Conservation (phyloP, 2,329 filamentous ascomycete genomes). For the Ophiostoma pallidulum region DNA sequence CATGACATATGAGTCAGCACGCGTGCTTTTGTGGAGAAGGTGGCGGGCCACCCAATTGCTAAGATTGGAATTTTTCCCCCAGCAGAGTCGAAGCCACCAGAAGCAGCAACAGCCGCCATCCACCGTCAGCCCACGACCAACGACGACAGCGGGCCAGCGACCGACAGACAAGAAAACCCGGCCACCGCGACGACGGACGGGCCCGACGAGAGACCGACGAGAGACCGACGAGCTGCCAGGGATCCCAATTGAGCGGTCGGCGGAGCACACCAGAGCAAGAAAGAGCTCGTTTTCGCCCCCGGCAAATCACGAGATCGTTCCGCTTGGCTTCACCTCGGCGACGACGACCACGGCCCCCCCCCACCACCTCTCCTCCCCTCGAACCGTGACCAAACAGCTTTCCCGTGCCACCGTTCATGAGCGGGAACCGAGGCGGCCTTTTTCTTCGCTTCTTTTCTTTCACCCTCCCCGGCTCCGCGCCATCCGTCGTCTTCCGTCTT, state of each 20-base stretch:
- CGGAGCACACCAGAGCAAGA: not conserved
- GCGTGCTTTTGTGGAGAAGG: not conserved
- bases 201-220: not conserved
- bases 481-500: conserved; percentile 4
- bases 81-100: conserved; percentile 13
- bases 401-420: not conserved
- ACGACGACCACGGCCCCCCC: not conserved
- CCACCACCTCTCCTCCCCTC: not conserved
- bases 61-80: conserved; percentile 12
- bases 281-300: no score
- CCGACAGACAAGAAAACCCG: not conserved
- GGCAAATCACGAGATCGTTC: not conserved
- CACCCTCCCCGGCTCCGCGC: conserved; percentile 2
- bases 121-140: conserved; percentile 5
- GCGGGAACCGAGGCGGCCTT: not conserved
- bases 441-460: not conserved
- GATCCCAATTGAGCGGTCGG: not conserved
- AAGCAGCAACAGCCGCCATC: not conserved
- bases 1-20: conserved; percentile 11
- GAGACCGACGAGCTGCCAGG: not conserved
- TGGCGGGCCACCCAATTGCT: conserved; percentile 8
- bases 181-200: not conserved
- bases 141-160: conserved; percentile 3
- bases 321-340: not conserved
- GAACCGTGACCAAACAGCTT: no score